Percentiles rank a stretch among this genome's conserved stretches.
Conservation (phyloP, 1,284 basidiomycete species). For the Cerrena zonata region DNA sequence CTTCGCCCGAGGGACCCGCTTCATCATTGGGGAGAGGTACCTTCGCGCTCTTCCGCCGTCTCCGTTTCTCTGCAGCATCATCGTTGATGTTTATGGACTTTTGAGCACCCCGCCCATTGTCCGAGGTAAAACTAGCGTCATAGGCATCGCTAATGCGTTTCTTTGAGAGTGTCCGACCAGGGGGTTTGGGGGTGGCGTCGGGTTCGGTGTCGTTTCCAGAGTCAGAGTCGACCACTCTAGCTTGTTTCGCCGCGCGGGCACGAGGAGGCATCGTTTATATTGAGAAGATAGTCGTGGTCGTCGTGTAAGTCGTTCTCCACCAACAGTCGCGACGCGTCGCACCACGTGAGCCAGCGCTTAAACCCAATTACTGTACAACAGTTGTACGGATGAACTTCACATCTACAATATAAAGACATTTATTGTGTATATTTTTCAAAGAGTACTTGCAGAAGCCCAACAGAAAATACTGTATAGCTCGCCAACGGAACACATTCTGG, state of each 20-base stretch:
- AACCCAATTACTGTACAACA: too few relatives aligned
- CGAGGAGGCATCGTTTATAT: not conserved
- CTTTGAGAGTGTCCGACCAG: constrained; percentile 28
- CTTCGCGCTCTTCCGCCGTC: constrained; percentile 69
- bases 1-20: constrained; percentile 47
- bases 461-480: too few relatives aligned
- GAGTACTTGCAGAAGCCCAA: too few relatives aligned
- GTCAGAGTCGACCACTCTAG: constrained; percentile 18
- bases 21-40: constrained; percentile 35
- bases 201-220: constrained; percentile 27
- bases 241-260: constrained; percentile 8
- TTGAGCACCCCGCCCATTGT: constrained; percentile 43
- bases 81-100: constrained; percentile 70
- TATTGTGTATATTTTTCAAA: too few relatives aligned
- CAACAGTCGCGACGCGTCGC: constrained; percentile 2
- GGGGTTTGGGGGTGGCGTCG: constrained; percentile 13
- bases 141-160: constrained; percentile 61
- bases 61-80: constrained; percentile 72
- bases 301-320: too few relatives aligned
- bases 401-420: too few relatives aligned
- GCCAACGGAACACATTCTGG: too few relatives aligned
- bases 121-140: constrained; percentile 47
- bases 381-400: too few relatives aligned
- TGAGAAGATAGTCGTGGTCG: not conserved
- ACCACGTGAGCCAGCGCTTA: not conserved